These are phyloP conservation scores for Camelina neglecta DNA, from an alignment of 345 rosid species.

Conservation along the genomic window DNA sequence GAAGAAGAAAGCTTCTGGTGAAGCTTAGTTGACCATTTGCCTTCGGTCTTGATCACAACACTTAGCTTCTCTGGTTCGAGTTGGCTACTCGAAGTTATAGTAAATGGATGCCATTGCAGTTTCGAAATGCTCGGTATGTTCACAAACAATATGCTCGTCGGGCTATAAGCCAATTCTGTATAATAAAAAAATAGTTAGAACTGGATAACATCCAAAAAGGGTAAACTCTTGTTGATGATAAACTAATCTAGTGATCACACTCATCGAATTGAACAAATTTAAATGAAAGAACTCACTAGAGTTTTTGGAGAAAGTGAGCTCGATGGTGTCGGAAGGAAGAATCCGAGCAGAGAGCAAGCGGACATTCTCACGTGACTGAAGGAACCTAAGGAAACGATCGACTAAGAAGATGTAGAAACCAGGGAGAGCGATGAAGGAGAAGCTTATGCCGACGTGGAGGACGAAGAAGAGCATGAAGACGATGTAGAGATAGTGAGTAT, in stretches of 20 bases:
- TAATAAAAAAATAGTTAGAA: not conserved
- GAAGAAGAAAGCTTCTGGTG: constrained; percentile 65
- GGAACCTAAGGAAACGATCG: constrained; percentile 74
- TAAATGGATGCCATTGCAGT: constrained; percentile 96
- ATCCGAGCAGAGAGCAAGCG: constrained; percentile 67
- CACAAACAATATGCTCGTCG: constrained; percentile 73
- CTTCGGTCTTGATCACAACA: constrained; percentile 70
- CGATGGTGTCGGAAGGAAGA: constrained; percentile 63
- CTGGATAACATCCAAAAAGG: not conserved
- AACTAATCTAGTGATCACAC: not conserved
- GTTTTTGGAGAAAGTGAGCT: constrained; percentile 73
- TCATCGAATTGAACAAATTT: not conserved
- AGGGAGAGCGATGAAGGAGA: constrained; percentile 64
- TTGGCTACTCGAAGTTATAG: constrained; percentile 69
- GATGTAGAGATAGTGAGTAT: constrained; percentile 74
- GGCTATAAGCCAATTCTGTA: constrained; percentile 65
- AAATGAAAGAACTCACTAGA: constrained; percentile 46
- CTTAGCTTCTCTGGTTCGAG: constrained; percentile 71
- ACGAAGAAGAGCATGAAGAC: constrained; percentile 68
- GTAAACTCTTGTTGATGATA: not conserved
- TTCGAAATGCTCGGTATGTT: constrained; percentile 78
- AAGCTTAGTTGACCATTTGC: constrained; percentile 83
- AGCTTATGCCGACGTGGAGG: constrained; percentile 67
- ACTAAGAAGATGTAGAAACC: constrained; percentile 81
- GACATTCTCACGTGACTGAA: constrained; percentile 63